These are phyloP conservation scores for Sambucus nigra DNA, from an alignment of 129 eudicot genomes.

Conservation along the genomic window DNA sequence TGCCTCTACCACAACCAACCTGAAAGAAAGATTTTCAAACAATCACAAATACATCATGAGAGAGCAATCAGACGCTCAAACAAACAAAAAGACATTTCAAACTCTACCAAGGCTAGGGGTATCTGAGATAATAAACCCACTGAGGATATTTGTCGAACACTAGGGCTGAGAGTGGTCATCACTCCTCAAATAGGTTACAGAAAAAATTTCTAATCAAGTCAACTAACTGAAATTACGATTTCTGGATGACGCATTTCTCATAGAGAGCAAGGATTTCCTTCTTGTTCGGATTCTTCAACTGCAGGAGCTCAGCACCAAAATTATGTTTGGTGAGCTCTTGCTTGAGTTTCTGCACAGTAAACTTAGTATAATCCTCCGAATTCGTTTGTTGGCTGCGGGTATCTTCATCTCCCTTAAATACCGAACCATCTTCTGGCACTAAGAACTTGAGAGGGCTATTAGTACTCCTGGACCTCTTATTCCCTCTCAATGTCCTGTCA, in stretches of 20 bases:
- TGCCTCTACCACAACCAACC: neutral
- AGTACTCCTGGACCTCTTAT: slow-evolving; percentile 54
- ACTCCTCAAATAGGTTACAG: no score
- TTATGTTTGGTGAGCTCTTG: slow-evolving; percentile 71
- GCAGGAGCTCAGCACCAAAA: slow-evolving; percentile 71
- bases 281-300: slow-evolving; percentile 58
- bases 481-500: slow-evolving; percentile 32
- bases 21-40: neutral
- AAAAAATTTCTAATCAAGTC: neutral
- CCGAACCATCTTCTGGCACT: slow-evolving; percentile 56
- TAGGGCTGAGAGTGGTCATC: no score
- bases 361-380: slow-evolving; percentile 62
- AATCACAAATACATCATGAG: neutral
- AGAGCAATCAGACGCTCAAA: neutral
- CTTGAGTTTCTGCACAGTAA: slow-evolving; percentile 56
- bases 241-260: slow-evolving; percentile 58
- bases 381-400: slow-evolving; percentile 40
- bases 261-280: slow-evolving; percentile 74
- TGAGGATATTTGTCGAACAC: no score
- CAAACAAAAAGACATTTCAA: neutral
- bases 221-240: slow-evolving; percentile 17
- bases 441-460: slow-evolving; percentile 44
- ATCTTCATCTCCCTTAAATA: slow-evolving; percentile 51
- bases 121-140: neutral
- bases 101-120: neutral